A percentile compares a stretch with the other conserved stretches of the same genome.
Conservation (phyloP, 116 monocot species). For the Phalaenopsis hybrid region DNA sequence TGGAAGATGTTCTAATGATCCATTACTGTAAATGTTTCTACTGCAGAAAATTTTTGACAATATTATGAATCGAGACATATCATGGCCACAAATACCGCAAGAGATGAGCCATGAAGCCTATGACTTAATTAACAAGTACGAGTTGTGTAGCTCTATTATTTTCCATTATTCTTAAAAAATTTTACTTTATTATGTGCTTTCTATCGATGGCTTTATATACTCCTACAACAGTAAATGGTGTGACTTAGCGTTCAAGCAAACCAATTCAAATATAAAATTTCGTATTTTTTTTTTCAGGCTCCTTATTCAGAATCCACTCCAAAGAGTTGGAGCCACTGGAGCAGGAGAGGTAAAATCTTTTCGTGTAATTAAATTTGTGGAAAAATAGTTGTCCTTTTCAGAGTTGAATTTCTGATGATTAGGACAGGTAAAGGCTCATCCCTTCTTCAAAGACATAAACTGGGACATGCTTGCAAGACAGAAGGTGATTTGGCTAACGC, state of each 20-base stretch:
- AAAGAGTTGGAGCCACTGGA: conserved; percentile 94
- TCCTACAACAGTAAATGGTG: neutral
- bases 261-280: neutral
- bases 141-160: neutral
- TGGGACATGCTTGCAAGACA: conserved; percentile 91
- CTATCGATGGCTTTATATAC: neutral
- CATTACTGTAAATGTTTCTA: conserved; percentile 2
- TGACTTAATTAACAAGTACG: conserved; percentile 91
- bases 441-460: conserved; percentile 78
- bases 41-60: conserved; percentile 99
- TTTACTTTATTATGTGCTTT: neutral
- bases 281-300: conserved; percentile 33
- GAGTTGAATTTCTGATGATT: conserved; percentile 15
- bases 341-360: conserved; percentile 69
- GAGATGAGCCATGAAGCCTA: conserved; percentile 76
- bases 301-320: conserved; percentile 73
- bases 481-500: conserved; percentile 47
- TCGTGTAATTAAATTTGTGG: neutral
- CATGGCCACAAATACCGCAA: conserved; percentile 81
- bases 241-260: neutral
- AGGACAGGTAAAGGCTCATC: conserved; percentile 83
- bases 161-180: neutral
- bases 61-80: conserved; percentile 94
- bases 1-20: neutral
- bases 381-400: neutral